phyloP scores from a whole-genome alignment of 306 rosid genomes.

The Vicia sativa region DNA sequence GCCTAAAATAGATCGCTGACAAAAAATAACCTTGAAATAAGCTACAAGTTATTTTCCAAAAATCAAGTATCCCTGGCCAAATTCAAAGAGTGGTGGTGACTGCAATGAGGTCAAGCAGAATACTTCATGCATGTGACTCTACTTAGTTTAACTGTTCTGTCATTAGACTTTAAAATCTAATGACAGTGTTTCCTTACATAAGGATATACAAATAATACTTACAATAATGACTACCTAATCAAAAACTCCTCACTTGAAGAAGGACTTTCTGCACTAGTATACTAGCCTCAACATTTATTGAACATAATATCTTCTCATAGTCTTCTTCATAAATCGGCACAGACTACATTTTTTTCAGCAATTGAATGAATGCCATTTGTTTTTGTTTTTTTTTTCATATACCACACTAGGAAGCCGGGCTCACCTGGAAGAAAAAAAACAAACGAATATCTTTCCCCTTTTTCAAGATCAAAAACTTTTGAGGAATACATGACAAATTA shows the following conservation, averaged over 20 bases:
- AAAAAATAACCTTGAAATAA: constrained; percentile 25
- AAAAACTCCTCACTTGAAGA: constrained; percentile 9
- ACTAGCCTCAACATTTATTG: constrained; percentile 18
- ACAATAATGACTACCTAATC: background rate
- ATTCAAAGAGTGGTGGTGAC: background rate
- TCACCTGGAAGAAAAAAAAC: constrained; percentile 7
- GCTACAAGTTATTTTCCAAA: constrained; percentile 22
- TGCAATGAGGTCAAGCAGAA: constrained; percentile 5
- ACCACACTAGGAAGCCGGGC: constrained; percentile 14
- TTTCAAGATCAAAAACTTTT: background rate
- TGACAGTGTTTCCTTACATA: background rate
- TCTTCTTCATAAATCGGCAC: constrained; percentile 21
- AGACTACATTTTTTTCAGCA: constrained; percentile 28
- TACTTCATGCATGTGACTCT: background rate
- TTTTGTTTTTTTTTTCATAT: background rate
- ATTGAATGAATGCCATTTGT: constrained; percentile 1
- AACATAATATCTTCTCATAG: constrained; percentile 23
- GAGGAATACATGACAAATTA: background rate
- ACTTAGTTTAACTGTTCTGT: constrained; percentile 1
- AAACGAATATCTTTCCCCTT: background rate
- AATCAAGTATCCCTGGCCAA: constrained; percentile 4
- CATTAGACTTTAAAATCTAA: background rate
- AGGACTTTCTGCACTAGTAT: constrained; percentile 16
- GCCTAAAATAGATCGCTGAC: constrained; percentile 2
- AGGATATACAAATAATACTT: constrained; percentile 9